These are phyloP conservation scores for Leccinum truebloodii DNA, from an alignment of 768 basidiomycete species.

Conservation along the genomic window DNA sequence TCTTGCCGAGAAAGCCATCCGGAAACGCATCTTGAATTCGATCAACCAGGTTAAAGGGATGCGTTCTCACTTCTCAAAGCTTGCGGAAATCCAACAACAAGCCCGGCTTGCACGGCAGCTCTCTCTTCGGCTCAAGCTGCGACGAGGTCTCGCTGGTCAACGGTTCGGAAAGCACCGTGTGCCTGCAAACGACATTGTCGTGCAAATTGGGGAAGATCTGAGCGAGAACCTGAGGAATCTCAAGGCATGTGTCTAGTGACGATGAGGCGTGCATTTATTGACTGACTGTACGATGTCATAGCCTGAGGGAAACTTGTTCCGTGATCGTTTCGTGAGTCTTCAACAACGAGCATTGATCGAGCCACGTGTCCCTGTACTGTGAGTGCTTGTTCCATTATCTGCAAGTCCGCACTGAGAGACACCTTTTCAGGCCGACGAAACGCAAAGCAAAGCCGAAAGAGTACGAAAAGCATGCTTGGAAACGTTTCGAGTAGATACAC, in stretches of 20 bases:
- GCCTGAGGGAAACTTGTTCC: constrained; percentile 94
- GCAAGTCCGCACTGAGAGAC: neutral
- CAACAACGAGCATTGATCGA: constrained; percentile 88
- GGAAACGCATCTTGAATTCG: constrained; percentile 60
- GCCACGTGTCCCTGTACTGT: constrained; percentile 81
- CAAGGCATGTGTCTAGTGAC: constrained; percentile 55
- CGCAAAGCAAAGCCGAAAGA: constrained; percentile 52
- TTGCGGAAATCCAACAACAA: constrained; percentile 39
- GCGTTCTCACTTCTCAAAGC: constrained; percentile 42
- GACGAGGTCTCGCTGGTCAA: constrained; percentile 68
- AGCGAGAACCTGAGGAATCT: constrained; percentile 80
- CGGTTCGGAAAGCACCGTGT: constrained; percentile 81
- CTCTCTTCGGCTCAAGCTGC: constrained; percentile 50
- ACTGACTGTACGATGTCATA: constrained; percentile 30
- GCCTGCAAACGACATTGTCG: constrained; percentile 65
- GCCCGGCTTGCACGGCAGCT: constrained; percentile 40
- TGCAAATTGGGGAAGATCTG: constrained; percentile 90
- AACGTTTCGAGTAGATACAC: constrained; percentile 54
- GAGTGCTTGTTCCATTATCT: constrained; percentile 21
- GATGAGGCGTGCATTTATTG: neutral
- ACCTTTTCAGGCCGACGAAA: constrained; percentile 24
- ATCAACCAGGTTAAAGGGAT: constrained; percentile 58
- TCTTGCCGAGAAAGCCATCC: constrained; percentile 56
- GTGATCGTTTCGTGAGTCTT: constrained; percentile 83
- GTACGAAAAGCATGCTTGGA: constrained; percentile 82